Evolutionary conservation across 176 grass and related monocot species (phyloP), one percentile per base, ranked within the genome.

Genomic region (Juncus effusus): DNA sequence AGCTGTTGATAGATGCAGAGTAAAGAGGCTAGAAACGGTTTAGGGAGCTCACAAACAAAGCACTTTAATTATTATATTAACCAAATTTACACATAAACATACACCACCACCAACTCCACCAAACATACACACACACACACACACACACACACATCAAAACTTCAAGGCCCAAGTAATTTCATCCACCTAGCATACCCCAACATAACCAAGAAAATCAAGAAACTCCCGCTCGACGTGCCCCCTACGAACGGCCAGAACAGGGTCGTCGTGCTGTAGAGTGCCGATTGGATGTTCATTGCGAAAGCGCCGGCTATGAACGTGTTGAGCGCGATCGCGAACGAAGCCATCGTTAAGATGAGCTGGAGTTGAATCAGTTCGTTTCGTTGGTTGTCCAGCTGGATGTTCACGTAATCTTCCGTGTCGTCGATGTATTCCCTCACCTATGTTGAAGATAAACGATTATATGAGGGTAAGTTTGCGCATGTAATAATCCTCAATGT

Each of bases 401-500:
- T 96, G 82, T 96, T 96, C 65, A 91, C 92, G n/a, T 88, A 96
- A 76, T 91, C 92, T 75, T 96, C 84, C 8, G 92, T 91, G 67
- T 96, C 92, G 74, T 96, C 92, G 52, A n/a, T 75, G 66, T 69
- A 69, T 54, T 69, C 66, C 51, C 66, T 54, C 40, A 69, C 66
- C 66, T 69, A 28, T 28, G 19, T 28, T 28, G 19, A 28, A 28
- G 0, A 28, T 1, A 28, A 28, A 28, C 1, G 19, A 28, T 0
- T 28, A 28, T 28, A 28, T 28, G 61, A 56, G 45, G 57, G 35
- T 10, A 70, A 73, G 36, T 3, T 40, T 42, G 36, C 14, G 37
- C 37, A 45, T 54, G n/a, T 38, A 63, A 63, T 63, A 79, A 14
- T 7, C 40, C 9, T 16, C 7, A 13, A 59, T 14, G 0, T 13